phyloP scores from a whole-genome alignment of 768 basidiomycete genomes.

The Boletus vermiculosoides region DNA sequence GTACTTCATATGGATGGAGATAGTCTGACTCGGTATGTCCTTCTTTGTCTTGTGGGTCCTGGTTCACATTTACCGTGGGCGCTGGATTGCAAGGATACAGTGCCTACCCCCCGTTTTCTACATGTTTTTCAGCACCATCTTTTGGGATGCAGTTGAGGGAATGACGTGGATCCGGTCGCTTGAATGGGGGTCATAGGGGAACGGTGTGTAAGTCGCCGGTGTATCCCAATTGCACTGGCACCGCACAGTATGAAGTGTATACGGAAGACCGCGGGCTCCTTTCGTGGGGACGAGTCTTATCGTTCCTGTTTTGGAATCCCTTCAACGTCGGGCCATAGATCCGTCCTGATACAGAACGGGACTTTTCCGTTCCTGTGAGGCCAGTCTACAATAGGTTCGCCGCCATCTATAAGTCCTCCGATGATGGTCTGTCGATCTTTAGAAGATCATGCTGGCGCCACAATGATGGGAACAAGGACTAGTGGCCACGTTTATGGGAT shows the following conservation, averaged over 20 bases:
- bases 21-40: conserved; percentile 1
- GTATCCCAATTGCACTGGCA: not conserved
- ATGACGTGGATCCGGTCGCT: not conserved
- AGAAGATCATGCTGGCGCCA: conserved; percentile 2
- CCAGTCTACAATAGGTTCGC: not conserved
- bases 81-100: not conserved
- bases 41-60: not conserved
- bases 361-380: not conserved
- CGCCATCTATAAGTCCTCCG: not conserved
- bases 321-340: conserved; percentile 2
- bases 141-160: not conserved
- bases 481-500: not conserved
- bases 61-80: not conserved
- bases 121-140: not conserved
- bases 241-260: not conserved
- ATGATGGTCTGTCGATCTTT: conserved; percentile 11
- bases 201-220: conserved; percentile 5
- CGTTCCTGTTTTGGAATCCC: conserved; percentile 4
- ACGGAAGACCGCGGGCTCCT: conserved; percentile 1
- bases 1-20: not conserved
- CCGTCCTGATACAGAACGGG: conserved; percentile 6
- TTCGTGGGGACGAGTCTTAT: conserved; percentile 10
- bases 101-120: not conserved
- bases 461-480: conserved; percentile 1
- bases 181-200: not conserved